A percentile compares a stretch with the other conserved stretches of the same genome.
Evolutionary conservation across 306 rosid genomes (phyloP).

Genomic region (Canavalia gladiata): DNA sequence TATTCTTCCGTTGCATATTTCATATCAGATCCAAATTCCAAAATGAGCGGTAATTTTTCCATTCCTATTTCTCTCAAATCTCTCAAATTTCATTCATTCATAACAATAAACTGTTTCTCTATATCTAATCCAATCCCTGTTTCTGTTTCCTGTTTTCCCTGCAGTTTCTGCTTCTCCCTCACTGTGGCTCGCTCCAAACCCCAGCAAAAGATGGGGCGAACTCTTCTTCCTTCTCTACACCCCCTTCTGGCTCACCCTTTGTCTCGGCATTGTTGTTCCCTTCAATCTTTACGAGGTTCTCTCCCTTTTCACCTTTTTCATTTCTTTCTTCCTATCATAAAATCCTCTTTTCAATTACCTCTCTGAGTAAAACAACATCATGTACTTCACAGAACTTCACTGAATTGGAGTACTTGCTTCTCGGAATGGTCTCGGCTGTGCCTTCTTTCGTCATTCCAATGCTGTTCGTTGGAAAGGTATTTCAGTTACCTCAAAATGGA

Average conservation of each 20-base stretch:
- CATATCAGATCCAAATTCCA: no score
- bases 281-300: constrained; percentile 85
- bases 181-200: constrained; percentile 81
- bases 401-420: constrained; percentile 89
- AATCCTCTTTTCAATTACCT: no score
- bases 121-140: no score
- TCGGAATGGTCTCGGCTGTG: constrained; percentile 85
- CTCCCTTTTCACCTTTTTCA: no score
- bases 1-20: no score
- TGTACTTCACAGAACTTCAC: constrained; percentile 70
- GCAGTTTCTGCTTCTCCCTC: constrained; percentile 46
- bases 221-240: constrained; percentile 85
- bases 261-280: constrained; percentile 89
- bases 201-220: constrained; percentile 97
- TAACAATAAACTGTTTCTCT: no score
- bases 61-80: no score
- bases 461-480: constrained; percentile 81
- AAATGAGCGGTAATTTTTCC: no score
- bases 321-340: background rate
- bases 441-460: constrained; percentile 89
- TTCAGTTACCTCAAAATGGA: no score
- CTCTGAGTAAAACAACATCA: background rate
- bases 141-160: background rate
- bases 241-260: constrained; percentile 96
- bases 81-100: no score